A percentile compares a stretch with the other conserved stretches of the same genome.
phyloP scores from a whole-genome alignment of 306 rosid species.

The Quillaja saponaria region DNA sequence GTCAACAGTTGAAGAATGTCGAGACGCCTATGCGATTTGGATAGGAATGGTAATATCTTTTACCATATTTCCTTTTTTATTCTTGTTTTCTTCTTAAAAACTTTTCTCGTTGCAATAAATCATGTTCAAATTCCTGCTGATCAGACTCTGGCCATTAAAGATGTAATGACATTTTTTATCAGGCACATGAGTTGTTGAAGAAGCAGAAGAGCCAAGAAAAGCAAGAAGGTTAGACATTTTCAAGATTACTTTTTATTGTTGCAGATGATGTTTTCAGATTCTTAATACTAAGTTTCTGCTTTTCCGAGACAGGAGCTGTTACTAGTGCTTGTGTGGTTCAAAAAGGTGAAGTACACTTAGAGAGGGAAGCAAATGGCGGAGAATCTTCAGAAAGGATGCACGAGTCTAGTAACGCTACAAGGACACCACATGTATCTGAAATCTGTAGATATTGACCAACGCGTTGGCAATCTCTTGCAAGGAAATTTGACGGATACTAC shows the following conservation, averaged over 20 bases:
- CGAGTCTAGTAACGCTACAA: constrained; percentile 35
- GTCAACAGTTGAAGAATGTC: constrained; percentile 90
- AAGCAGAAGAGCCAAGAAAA: constrained; percentile 59
- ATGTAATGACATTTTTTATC: constrained; percentile 30
- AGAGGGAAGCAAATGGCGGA: constrained; percentile 40
- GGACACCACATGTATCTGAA: constrained; percentile 28
- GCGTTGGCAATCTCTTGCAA: constrained; percentile 38
- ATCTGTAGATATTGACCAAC: constrained; percentile 30
- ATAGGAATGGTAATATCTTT: constrained; percentile 56
- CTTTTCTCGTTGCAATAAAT: neutral
- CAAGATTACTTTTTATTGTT: constrained; percentile 22
- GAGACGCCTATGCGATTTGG: constrained; percentile 78
- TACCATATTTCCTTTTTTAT: constrained; percentile 1
- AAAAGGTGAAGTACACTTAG: constrained; percentile 40
- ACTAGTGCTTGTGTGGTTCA: constrained; percentile 24
- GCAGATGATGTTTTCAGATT: constrained; percentile 21
- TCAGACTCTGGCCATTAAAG: constrained; percentile 23
- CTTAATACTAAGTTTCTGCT: constrained; percentile 22
- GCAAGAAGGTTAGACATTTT: constrained; percentile 47
- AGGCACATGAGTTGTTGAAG: constrained; percentile 82
- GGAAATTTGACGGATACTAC: constrained; percentile 36
- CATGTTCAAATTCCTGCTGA: constrained; percentile 9
- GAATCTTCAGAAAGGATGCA: constrained; percentile 52
- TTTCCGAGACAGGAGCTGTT: constrained; percentile 44
- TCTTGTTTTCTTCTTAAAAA: neutral